phyloP scores from a whole-genome alignment of 176 grass and related monocot genomes.

The Urochloa ruziziensis region DNA sequence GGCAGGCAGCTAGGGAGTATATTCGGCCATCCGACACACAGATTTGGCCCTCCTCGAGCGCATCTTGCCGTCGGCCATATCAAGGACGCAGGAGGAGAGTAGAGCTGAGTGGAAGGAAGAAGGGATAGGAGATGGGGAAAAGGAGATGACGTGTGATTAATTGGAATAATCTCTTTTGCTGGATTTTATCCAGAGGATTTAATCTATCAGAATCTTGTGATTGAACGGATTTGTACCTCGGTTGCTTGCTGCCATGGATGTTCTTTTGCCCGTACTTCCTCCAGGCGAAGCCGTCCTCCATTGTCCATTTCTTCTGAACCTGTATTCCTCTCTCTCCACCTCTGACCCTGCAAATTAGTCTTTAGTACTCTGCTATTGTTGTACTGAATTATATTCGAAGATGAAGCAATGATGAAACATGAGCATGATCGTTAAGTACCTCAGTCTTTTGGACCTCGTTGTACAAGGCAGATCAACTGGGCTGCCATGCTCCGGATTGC shows the following conservation, averaged over 20 bases:
- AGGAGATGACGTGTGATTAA: too few species aligned
- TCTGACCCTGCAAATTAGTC: neutral
- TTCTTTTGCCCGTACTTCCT: constrained; percentile 60
- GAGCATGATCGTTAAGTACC: neutral
- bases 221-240: neutral
- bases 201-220: neutral
- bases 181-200: too few species aligned
- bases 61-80: too few species aligned
- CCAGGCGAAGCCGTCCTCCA: constrained; percentile 45
- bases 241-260: constrained; percentile 33
- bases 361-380: neutral
- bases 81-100: too few species aligned
- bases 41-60: too few species aligned
- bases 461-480: too few species aligned
- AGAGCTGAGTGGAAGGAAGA: too few species aligned
- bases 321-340: neutral
- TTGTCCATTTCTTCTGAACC: neutral
- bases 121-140: too few species aligned
- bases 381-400: neutral
- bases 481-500: neutral
- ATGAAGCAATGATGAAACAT: neutral
- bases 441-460: neutral
- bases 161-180: too few species aligned
- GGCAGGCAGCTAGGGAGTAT: too few species aligned
- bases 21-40: too few species aligned